Percentiles rank a stretch among this genome's conserved stretches.
Evolutionary conservation across 2,329 filamentous ascomycete species (phyloP).

Genomic region (Fusarium foetens): DNA sequence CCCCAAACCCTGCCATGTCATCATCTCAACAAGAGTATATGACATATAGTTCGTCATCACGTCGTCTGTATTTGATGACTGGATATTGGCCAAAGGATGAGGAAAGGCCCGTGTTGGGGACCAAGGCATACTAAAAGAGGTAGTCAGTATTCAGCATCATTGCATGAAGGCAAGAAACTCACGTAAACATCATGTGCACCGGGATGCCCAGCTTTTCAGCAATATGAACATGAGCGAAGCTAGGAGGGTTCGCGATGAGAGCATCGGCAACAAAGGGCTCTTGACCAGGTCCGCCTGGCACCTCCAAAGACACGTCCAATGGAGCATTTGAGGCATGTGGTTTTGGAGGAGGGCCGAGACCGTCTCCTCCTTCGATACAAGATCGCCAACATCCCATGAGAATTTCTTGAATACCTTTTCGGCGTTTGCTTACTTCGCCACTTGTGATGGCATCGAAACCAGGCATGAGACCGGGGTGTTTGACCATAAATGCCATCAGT

Average conservation of each 20-base stretch:
- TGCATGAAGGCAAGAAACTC: conserved; percentile 49
- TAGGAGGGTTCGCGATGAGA: conserved; percentile 82
- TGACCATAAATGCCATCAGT: conserved; percentile 91
- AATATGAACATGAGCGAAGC: conserved; percentile 79
- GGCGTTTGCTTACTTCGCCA: conserved; percentile 79
- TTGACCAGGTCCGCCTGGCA: conserved; percentile 54
- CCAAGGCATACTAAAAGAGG: conserved; percentile 81
- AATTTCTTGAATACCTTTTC: conserved; percentile 80
- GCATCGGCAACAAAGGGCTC: conserved; percentile 84
- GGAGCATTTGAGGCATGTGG: conserved; percentile 60
- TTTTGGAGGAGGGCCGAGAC: conserved; percentile 60
- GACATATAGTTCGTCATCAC: conserved; percentile 84
- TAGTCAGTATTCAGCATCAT: conserved; percentile 52
- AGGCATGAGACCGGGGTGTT: conserved; percentile 87
- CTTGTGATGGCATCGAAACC: conserved; percentile 79
- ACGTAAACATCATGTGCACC: conserved; percentile 91
- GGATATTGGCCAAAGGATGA: conserved; percentile 85
- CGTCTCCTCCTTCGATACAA: conserved; percentile 82
- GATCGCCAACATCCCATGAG: conserved; percentile 88
- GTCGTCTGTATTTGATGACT: conserved; percentile 78
- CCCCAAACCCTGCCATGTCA: conserved; percentile 92
- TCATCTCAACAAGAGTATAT: conserved; percentile 87
- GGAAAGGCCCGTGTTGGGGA: conserved; percentile 86
- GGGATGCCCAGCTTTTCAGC: conserved; percentile 81
- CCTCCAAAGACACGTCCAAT: conserved; percentile 49